Evolutionary conservation across 2,329 filamentous ascomycete species (phyloP).

Genomic region (Plenodomus biglobosus): DNA sequence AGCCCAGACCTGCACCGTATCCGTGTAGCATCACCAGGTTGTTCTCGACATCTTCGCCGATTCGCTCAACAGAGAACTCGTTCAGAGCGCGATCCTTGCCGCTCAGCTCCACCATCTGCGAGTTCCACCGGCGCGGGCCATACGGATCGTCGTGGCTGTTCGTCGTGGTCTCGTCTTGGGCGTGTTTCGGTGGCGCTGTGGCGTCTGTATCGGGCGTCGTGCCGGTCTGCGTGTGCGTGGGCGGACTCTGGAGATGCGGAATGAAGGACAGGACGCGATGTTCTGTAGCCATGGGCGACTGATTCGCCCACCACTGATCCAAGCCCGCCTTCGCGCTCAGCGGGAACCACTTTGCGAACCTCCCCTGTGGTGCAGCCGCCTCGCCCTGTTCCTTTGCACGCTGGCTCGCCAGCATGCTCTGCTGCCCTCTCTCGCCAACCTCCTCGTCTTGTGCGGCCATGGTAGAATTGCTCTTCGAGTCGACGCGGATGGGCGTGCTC

Average conservation of each 20-base stretch:
- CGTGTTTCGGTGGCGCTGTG: slow-evolving; percentile 38
- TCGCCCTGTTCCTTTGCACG: slow-evolving; percentile 46
- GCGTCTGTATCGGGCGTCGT: slow-evolving; percentile 51
- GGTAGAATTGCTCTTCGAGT: slow-evolving; percentile 25
- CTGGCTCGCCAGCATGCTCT: slow-evolving; percentile 53
- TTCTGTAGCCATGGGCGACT: slow-evolving; percentile 83
- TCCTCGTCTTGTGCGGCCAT: slow-evolving; percentile 36
- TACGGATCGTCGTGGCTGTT: slow-evolving; percentile 67
- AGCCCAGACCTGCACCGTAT: slow-evolving; percentile 92
- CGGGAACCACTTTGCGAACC: slow-evolving; percentile 65
- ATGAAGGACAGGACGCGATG: slow-evolving; percentile 84
- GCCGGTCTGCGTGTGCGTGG: slow-evolving; percentile 66
- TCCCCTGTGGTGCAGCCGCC: slow-evolving; percentile 23
- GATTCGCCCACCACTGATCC: slow-evolving; percentile 70
- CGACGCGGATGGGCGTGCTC: slow-evolving; percentile 32
- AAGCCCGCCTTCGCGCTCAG: slow-evolving; percentile 89
- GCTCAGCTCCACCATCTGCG: slow-evolving; percentile 77
- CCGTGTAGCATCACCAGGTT: slow-evolving; percentile 95
- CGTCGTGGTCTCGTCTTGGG: slow-evolving; percentile 51
- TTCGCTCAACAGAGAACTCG: slow-evolving; percentile 85
- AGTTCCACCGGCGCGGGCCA: slow-evolving; percentile 82
- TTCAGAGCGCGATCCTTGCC: slow-evolving; percentile 88
- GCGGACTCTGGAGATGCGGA: slow-evolving; percentile 75
- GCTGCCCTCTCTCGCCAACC: slow-evolving; percentile 40
- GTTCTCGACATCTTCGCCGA: slow-evolving; percentile 77